A percentile compares a stretch with the other conserved stretches of the same genome.
Conservation (phyloP, 768 basidiomycete genomes). For the Boletus patriciae region DNA sequence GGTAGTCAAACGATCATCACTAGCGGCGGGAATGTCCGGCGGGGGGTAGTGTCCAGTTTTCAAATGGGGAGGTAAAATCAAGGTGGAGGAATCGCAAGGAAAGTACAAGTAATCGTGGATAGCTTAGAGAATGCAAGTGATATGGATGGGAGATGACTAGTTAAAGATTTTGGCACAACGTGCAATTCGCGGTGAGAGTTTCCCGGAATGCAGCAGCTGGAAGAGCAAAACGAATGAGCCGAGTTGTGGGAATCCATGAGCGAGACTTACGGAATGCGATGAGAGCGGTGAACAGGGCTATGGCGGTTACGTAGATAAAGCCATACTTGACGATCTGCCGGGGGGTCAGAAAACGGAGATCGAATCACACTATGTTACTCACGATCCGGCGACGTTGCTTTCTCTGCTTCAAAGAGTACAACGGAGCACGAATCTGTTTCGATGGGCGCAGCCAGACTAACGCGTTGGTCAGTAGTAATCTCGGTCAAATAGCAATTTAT, state of each 20-base stretch:
- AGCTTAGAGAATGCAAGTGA: conserved; percentile 30
- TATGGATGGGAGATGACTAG: conserved; percentile 35
- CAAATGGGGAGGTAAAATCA: conserved; percentile 2
- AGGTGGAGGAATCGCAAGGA: conserved; percentile 1
- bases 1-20: conserved; percentile 11
- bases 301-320: conserved; percentile 65
- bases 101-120: conserved; percentile 32
- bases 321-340: conserved; percentile 82
- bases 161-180: conserved; percentile 67
- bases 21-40: conserved; percentile 15
- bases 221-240: conserved; percentile 6
- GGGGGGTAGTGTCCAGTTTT: conserved; percentile 12
- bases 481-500: conserved; percentile 5
- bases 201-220: conserved; percentile 63
- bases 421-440: conserved; percentile 88
- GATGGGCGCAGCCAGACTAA: conserved; percentile 94
- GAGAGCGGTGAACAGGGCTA: conserved; percentile 71
- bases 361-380: conserved; percentile 29
- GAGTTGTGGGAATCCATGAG: conserved; percentile 4
- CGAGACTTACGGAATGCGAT: conserved; percentile 70
- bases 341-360: conserved; percentile 9
- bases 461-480: conserved; percentile 18
- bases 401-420: conserved; percentile 89
- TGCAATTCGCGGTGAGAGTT: conserved; percentile 59
- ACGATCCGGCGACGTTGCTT: conserved; percentile 90